Base-by-base conservation (phyloP, 176 grass and related monocot genomes). In the Oryza nivara region DNA sequence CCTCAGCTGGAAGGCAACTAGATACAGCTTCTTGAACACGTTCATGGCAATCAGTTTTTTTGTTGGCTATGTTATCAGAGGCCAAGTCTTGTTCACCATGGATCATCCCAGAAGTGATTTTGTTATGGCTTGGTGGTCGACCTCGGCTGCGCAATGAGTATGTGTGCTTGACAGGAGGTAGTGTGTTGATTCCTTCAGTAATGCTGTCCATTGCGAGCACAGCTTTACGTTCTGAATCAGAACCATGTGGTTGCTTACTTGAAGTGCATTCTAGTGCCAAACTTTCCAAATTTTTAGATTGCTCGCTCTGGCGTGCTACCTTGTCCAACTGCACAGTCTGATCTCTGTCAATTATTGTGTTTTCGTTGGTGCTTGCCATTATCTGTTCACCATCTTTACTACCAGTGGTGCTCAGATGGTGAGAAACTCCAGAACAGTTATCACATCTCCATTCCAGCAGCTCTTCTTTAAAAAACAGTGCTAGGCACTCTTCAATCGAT, bases 401-500 rank as follows among this genome's bases (percentile, higher is more conserved):
- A 73, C 20, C 34, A 47, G 74, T 34, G n/a, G 48, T 49, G 46
- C 32, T 47, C 19, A 43, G 11, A 2, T 9, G 28, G 32, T 25
- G 19, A 74, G 51, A 28, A 79, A 65, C 22, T 63, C 75, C 81
- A 66, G 68, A 69, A 79, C 90, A 92, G 20, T 46, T 65, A 6
- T 19, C 74, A 82, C 90, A 92, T 0, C 2, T 23, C 84, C 84
- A 74, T 80, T 67, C 67, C 41, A 82, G 2, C 44, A 20, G 23
- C 60, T 67, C 45, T 11, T 14, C 16, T 45, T 74, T 45, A 58
- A 86, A 86, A 45, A 68, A 54, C 1, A 56, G 0, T 36, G 56
- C n/a, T 60, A 89, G 14, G 48, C 78, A 89, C 1, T 82, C 23
- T 66, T 89, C 52, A 46, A 89, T 77, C 17, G 83, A 86, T 22